phyloP scores from a whole-genome alignment of 1,284 basidiomycete species.

The Takashimella koratensis region DNA sequence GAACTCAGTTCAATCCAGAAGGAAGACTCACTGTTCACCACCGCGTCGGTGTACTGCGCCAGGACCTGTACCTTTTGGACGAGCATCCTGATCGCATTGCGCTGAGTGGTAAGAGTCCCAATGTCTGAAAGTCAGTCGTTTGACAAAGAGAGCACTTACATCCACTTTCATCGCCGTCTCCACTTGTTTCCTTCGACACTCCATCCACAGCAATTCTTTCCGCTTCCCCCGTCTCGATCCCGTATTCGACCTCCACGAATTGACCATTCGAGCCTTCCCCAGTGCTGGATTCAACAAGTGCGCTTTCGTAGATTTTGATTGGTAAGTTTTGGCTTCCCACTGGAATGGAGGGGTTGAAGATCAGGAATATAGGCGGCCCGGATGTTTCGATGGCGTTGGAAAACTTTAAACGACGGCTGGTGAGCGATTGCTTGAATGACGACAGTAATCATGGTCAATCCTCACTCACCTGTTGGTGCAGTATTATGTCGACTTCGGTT shows the following conservation, averaged over 20 bases:
- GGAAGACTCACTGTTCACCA: constrained; percentile 64
- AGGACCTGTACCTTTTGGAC: constrained; percentile 82
- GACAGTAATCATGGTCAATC: too few species aligned
- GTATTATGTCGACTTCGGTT: constrained; percentile 64
- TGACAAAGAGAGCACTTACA: constrained; percentile 30
- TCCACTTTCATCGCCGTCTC: constrained; percentile 60
- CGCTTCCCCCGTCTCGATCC: constrained; percentile 94
- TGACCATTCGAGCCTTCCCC: constrained; percentile 13
- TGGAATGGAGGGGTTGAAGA: constrained; percentile 48
- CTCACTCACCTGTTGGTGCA: constrained; percentile 84
- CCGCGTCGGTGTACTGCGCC: constrained; percentile 72
- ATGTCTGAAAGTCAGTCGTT: constrained; percentile 60
- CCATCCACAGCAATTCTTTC: constrained; percentile 98
- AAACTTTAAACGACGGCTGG: too few species aligned
- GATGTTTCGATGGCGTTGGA: constrained; percentile 51
- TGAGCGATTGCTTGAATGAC: too few species aligned
- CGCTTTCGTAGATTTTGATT: constrained; percentile 83
- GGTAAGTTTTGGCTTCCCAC: constrained; percentile 61
- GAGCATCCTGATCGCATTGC: constrained; percentile 93
- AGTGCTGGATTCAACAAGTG: constrained; percentile 67
- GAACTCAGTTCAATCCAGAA: constrained; percentile 6
- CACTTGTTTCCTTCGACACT: constrained; percentile 68
- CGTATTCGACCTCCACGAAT: constrained; percentile 68
- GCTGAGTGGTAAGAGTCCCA: constrained; percentile 81
- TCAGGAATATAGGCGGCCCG: constrained; percentile 48